phyloP scores from a whole-genome alignment of 2,329 filamentous ascomycete species.

The Colletotrichum sp. region DNA sequence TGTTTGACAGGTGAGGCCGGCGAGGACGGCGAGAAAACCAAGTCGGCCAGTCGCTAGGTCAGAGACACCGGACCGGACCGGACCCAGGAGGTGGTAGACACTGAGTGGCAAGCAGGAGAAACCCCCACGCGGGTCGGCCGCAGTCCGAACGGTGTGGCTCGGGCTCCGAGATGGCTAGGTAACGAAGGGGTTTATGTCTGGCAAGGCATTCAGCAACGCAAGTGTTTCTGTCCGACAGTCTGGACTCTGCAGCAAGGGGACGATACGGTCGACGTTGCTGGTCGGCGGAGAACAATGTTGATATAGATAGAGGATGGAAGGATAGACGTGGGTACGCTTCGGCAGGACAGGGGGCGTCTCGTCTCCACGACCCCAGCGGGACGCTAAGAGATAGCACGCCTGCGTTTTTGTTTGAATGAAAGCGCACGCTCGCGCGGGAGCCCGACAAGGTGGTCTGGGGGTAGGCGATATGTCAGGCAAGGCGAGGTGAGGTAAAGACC shows the following conservation, averaged over 20 bases:
- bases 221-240: not conserved
- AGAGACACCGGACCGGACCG: not conserved
- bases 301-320: not conserved
- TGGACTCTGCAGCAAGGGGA: not conserved
- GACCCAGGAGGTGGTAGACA: not conserved
- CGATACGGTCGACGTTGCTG: not conserved
- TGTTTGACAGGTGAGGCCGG: not conserved
- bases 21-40: not conserved
- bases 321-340: not conserved
- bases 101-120: not conserved
- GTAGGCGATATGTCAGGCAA: not conserved
- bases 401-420: not conserved
- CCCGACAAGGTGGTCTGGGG: not conserved
- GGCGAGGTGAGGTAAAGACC: not conserved
- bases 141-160: not conserved
- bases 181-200: not conserved
- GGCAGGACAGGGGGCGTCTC: not conserved
- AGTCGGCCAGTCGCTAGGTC: not conserved
- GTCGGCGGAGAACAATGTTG: not conserved
- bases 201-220: not conserved
- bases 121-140: constrained; percentile 1
- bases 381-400: not conserved
- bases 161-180: not conserved
- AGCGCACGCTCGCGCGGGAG: not conserved
- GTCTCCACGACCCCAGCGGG: not conserved